A percentile compares a stretch with the other conserved stretches of the same genome.
phyloP scores from a whole-genome alignment of 345 rosid species.

The Cardamine resedifolia region DNA sequence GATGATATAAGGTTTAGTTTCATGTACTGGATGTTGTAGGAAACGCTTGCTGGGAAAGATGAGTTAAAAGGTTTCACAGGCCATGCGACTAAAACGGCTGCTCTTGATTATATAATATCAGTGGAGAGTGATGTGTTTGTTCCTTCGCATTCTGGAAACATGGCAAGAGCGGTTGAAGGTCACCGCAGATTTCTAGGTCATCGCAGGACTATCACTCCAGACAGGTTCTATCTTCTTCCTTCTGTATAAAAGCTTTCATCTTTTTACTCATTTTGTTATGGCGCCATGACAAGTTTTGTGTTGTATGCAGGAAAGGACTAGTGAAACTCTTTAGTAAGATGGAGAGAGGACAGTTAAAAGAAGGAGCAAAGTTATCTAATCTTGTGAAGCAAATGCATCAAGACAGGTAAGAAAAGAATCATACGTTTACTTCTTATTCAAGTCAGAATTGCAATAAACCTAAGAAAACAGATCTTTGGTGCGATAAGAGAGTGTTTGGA shows the following conservation, averaged over 20 bases:
- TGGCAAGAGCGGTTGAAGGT: constrained; percentile 98
- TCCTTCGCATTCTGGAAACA: constrained; percentile 90
- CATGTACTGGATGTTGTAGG: constrained; percentile 46
- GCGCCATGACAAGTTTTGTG: neutral
- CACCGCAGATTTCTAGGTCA: constrained; percentile 94
- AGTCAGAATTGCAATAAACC: neutral
- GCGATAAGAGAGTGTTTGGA: neutral
- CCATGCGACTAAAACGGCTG: constrained; percentile 85
- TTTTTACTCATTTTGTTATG: neutral
- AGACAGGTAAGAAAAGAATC: constrained; percentile 47
- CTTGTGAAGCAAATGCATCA: constrained; percentile 67
- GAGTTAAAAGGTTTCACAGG: constrained; percentile 62
- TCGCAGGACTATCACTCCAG: constrained; percentile 77
- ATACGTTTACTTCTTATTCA: neutral
- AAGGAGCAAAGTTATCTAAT: constrained; percentile 47
- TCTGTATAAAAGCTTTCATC: neutral
- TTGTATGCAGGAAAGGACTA: constrained; percentile 63
- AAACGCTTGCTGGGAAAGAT: constrained; percentile 55
- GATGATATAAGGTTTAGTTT: neutral
- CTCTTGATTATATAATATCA: constrained; percentile 90
- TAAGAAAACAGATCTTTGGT: neutral
- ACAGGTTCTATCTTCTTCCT: constrained; percentile 55
- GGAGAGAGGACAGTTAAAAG: constrained; percentile 57
- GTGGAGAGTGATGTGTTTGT: constrained; percentile 84
- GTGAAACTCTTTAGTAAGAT: constrained; percentile 67